These are phyloP conservation scores for Globisporangium nodosum DNA, from an alignment of 352 stramenopile genomes.

Conservation along the genomic window DNA sequence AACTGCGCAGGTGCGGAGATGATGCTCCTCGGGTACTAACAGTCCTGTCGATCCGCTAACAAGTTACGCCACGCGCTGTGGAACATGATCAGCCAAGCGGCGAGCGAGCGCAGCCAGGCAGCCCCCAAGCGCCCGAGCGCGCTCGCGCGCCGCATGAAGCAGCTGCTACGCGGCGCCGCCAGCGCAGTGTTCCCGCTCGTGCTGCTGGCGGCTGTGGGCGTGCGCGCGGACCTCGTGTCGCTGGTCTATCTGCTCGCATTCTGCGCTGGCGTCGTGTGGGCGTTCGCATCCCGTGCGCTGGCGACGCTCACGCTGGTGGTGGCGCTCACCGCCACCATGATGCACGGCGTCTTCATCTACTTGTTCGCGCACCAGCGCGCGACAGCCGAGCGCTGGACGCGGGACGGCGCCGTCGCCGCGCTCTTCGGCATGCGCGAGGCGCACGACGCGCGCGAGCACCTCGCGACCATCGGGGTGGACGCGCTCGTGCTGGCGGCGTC, in stretches of 20 bases:
- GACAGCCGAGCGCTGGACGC: constrained; percentile 11
- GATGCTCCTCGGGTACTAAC: not conserved
- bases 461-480: constrained; percentile 55
- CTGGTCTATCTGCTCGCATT: constrained; percentile 66
- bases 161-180: constrained; percentile 16
- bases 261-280: constrained; percentile 52
- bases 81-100: not conserved
- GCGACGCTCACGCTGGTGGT: constrained; percentile 44
- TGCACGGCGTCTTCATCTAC: constrained; percentile 34
- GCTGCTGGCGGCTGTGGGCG: constrained; percentile 41
- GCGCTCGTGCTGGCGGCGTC: constrained; percentile 49
- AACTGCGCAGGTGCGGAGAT: constrained; percentile 5
- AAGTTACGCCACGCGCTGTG: no score
- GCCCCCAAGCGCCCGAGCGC: not conserved
- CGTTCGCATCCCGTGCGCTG: constrained; percentile 49
- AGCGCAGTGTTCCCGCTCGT: constrained; percentile 44
- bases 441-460: constrained; percentile 23
- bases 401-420: constrained; percentile 16
- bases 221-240: constrained; percentile 53
- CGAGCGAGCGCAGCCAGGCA: constrained; percentile 4
- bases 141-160: constrained; percentile 18
- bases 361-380: constrained; percentile 12
- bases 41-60: not conserved
- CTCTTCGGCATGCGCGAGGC: constrained; percentile 46
- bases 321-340: constrained; percentile 32